Base-by-base conservation (phyloP, 805 yeast genomes). In the Candida arabinofermentans region DNA sequence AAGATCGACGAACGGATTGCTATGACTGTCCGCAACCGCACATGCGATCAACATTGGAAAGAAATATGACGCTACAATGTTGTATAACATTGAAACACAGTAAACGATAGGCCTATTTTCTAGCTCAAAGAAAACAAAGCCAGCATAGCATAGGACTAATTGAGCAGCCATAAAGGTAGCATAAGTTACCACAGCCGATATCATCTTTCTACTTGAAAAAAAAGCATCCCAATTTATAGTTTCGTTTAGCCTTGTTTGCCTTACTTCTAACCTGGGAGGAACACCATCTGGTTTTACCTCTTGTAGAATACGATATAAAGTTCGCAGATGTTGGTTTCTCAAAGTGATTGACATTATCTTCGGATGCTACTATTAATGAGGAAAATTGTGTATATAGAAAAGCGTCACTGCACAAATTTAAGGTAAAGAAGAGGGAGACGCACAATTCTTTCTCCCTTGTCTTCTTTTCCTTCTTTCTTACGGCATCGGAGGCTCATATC, bases 151-250 rank as follows among this genome's bases (percentile, higher is more conserved):
- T 37, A 60, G 38, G 2, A 54, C 40, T 12, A 56, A 39, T 23
- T 57, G 58, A 2, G 64, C 54, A 36, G 52, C 34, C 54, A 57
- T 50, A 22, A 56, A 55, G 4, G 48, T 39, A 1, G 59, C 16
- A 41, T 53, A 53, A 17, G 46, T 36, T 14, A 47, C 32, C 38
- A 57, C 38, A 12, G 57, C 53, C 8, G 44, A 36, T 9, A 52
- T 31, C 39, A 54, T 22, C 40, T 46, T 48, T 14, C 44, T 47
- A 30, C 49, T 51, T 4, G 58, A 55, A 31, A 49, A 55, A 0
- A 60, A 34, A 13, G 59, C 57, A 40, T 54, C 51, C 58, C 61
- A 51, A 38, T 58, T 58, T 23, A 45, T 43, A 12, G 55, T 46
- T 31, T 54, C 54, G 33, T 37, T 37, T 35, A 52, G 34, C 8